Evolutionary conservation across 306 rosid species (phyloP).

Genomic region (Mimosa pudica): DNA sequence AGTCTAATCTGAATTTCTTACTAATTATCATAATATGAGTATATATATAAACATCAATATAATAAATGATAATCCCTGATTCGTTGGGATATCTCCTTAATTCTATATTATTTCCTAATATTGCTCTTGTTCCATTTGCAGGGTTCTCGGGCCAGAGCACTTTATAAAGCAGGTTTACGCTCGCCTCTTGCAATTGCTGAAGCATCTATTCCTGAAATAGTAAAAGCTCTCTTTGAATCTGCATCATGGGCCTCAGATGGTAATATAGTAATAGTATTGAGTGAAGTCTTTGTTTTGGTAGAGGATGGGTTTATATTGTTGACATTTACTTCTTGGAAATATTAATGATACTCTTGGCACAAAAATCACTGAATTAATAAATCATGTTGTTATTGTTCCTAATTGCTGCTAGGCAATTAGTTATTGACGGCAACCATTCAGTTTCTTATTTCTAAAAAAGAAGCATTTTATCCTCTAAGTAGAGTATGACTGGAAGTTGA

Average conservation of each 20-base stretch:
- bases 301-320: conserved; percentile 17
- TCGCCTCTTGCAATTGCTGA: conserved; percentile 93
- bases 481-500: not conserved
- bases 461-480: not conserved
- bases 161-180: conserved; percentile 92
- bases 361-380: conserved; percentile 25
- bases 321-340: conserved; percentile 27
- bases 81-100: not conserved
- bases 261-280: conserved; percentile 38
- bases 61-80: conserved; percentile 2
- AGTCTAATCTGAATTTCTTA: too few species aligned
- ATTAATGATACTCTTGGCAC: conserved; percentile 17
- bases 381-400: conserved; percentile 24
- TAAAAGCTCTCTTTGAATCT: conserved; percentile 85
- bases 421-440: not conserved
- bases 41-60: too few species aligned
- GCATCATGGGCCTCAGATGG: conserved; percentile 90
- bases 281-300: not conserved
- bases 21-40: too few species aligned
- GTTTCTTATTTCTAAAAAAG: not conserved
- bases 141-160: conserved; percentile 99
- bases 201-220: conserved; percentile 81
- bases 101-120: not conserved
- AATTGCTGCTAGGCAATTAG: conserved; percentile 23
- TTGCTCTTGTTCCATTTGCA: conserved; percentile 45